These are phyloP conservation scores for Lyophyllum atratum DNA, from an alignment of 768 basidiomycete genomes.

Conservation along the genomic window DNA sequence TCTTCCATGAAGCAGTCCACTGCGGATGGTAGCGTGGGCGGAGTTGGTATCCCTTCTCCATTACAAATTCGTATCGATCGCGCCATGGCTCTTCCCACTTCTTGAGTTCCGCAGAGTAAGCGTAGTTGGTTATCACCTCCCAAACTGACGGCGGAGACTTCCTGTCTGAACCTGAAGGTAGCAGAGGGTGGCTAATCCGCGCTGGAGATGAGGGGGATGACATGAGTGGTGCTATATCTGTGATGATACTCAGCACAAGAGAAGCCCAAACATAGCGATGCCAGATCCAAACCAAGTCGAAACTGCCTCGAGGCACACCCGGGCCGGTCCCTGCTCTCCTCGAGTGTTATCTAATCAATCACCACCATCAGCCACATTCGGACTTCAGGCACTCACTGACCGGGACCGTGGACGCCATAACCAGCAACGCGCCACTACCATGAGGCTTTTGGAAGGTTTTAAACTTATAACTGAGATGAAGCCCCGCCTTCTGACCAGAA, in stretches of 20 bases:
- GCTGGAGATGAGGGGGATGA: background rate
- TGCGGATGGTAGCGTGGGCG: constrained; percentile 28
- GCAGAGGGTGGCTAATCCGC: background rate
- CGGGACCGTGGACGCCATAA: too few species aligned
- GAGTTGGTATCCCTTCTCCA: constrained; percentile 25
- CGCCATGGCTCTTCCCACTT: constrained; percentile 26
- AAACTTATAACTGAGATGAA: background rate
- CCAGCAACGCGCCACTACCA: too few species aligned
- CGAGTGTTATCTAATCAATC: too few species aligned
- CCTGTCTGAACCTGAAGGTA: background rate
- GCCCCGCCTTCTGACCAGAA: background rate
- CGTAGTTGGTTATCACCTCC: background rate
- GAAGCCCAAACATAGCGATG: background rate
- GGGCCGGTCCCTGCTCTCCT: too few species aligned
- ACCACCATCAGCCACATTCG: too few species aligned
- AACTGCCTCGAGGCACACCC: too few species aligned
- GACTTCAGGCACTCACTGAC: too few species aligned
- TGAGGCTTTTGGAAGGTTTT: too few species aligned
- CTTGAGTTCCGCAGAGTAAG: background rate
- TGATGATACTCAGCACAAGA: background rate
- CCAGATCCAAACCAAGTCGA: too few species aligned
- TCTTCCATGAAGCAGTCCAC: constrained; percentile 24
- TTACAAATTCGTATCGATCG: constrained; percentile 26
- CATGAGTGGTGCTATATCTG: background rate
- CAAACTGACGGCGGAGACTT: background rate